Evolutionary conservation across 345 rosid genomes (phyloP).

Genomic region (Lumnitzera littorea): DNA sequence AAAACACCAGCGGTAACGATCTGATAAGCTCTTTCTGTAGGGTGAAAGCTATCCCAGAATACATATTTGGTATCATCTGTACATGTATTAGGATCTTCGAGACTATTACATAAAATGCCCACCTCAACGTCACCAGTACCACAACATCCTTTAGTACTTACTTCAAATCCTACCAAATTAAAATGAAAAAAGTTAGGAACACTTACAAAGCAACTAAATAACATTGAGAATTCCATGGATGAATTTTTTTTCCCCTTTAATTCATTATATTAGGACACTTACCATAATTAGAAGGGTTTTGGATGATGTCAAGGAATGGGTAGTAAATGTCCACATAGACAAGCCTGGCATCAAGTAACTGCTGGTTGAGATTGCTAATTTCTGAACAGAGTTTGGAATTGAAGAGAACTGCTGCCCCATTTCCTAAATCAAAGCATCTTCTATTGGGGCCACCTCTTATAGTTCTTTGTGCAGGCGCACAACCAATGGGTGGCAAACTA

Average conservation of each 20-base stretch:
- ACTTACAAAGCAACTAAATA: too few species aligned
- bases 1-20: neutral
- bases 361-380: slow-evolving; percentile 1
- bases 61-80: too few species aligned
- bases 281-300: slow-evolving; percentile 20
- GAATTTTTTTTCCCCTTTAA: too few species aligned
- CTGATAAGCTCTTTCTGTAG: too few species aligned
- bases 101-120: slow-evolving; percentile 30
- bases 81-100: too few species aligned
- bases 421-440: slow-evolving; percentile 11
- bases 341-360: slow-evolving; percentile 4
- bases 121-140: slow-evolving; percentile 29
- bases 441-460: slow-evolving; percentile 11
- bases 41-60: too few species aligned
- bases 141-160: too few species aligned
- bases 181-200: too few species aligned
- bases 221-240: too few species aligned
- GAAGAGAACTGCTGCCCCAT: slow-evolving; percentile 17
- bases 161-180: too few species aligned
- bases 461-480: slow-evolving; percentile 22
- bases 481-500: slow-evolving; percentile 17
- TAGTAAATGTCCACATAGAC: slow-evolving; percentile 14
- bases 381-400: slow-evolving; percentile 13
- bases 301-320: slow-evolving; percentile 14
- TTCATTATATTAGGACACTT: slow-evolving; percentile 2